phyloP scores from a whole-genome alignment of 2,329 filamentous ascomycete genomes.

The Epichloe typhina region DNA sequence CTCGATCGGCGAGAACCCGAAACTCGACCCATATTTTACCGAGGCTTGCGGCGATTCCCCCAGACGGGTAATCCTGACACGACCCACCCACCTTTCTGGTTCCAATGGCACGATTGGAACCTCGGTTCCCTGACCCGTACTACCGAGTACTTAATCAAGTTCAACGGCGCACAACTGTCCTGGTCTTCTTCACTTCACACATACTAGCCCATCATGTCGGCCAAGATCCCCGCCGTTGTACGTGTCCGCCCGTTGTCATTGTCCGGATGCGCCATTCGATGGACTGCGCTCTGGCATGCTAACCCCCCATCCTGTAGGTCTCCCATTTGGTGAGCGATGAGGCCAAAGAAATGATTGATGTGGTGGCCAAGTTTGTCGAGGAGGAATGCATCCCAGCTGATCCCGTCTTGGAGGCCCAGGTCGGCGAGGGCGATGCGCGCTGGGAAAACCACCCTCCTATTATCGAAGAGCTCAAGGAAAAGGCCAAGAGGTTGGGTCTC shows the following conservation, averaged over 20 bases:
- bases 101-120: neutral
- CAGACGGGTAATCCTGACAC: too few relatives aligned
- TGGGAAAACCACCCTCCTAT: conserved; percentile 71
- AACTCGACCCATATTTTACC: neutral
- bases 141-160: neutral
- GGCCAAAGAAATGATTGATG: conserved; percentile 71
- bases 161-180: too few relatives aligned
- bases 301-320: conserved; percentile 20
- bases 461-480: conserved; percentile 78
- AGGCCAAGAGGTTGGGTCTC: conserved; percentile 69
- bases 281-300: neutral
- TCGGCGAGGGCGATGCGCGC: conserved; percentile 61
- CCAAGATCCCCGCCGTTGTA: conserved; percentile 21
- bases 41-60: neutral
- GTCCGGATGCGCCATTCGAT: neutral
- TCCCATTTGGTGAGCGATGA: conserved; percentile 60
- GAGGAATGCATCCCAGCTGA: conserved; percentile 89
- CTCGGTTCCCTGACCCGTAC: conserved; percentile 3
- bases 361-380: conserved; percentile 91
- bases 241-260: conserved; percentile 1
- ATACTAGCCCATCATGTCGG: conserved; percentile 15
- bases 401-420: conserved; percentile 63
- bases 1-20: too few relatives aligned
- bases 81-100: too few relatives aligned
- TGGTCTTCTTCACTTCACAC: neutral